A percentile compares a stretch with the other conserved stretches of the same genome.
Conservation (phyloP, 2,329 filamentous ascomycete genomes). For the Xylaria sp. region DNA sequence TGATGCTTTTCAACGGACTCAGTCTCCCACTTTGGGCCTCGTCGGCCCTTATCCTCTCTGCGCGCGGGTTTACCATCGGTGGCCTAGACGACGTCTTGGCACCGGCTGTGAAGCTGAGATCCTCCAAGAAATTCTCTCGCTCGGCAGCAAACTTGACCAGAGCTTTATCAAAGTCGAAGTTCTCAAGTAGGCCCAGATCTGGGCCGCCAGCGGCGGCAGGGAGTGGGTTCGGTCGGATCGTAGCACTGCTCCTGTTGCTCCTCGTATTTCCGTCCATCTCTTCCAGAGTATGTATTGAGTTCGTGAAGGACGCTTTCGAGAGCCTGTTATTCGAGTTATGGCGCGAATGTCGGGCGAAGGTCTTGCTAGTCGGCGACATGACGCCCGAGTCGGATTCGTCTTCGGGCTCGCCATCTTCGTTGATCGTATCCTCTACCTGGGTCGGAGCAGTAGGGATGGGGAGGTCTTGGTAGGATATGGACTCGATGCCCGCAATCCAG, state of each 20-base stretch:
- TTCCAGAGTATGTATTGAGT: slow-evolving; percentile 58
- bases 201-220: slow-evolving; percentile 38
- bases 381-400: slow-evolving; percentile 39
- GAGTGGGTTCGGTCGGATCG: slow-evolving; percentile 54
- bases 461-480: slow-evolving; percentile 65
- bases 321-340: slow-evolving; percentile 62
- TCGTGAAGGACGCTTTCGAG: slow-evolving; percentile 55
- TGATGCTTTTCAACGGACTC: slow-evolving; percentile 56
- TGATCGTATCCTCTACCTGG: slow-evolving; percentile 60
- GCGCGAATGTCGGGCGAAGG: slow-evolving; percentile 59
- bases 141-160: slow-evolving; percentile 95
- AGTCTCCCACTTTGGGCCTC: slow-evolving; percentile 59
- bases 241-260: slow-evolving; percentile 69
- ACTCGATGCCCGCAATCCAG: slow-evolving; percentile 74
- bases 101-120: slow-evolving; percentile 85
- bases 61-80: slow-evolving; percentile 75
- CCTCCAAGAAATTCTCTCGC: slow-evolving; percentile 88
- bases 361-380: slow-evolving; percentile 39
- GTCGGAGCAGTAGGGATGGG: slow-evolving; percentile 42
- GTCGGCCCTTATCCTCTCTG: slow-evolving; percentile 79
- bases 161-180: slow-evolving; percentile 93
- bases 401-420: slow-evolving; percentile 63
- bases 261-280: slow-evolving; percentile 60
- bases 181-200: slow-evolving; percentile 47
- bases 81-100: slow-evolving; percentile 71